A percentile compares a stretch with the other conserved stretches of the same genome.
phyloP scores from a whole-genome alignment of 176 grass and related monocot species.

The Stipa capillata region DNA sequence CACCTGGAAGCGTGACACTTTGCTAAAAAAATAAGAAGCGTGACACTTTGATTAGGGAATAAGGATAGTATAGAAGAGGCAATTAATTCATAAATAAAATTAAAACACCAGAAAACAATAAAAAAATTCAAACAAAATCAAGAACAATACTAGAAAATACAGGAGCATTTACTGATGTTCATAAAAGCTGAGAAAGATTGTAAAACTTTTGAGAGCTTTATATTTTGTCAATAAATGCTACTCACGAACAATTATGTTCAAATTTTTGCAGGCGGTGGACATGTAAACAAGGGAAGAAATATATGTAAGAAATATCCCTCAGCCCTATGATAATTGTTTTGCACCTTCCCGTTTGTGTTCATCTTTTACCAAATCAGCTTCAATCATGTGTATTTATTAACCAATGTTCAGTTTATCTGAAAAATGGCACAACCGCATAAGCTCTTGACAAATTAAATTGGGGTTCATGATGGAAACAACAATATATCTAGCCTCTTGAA shows the following conservation, averaged over 20 bases:
- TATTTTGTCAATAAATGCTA: not conserved
- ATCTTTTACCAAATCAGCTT: not conserved
- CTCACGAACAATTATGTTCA: not conserved
- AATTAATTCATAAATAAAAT: not conserved
- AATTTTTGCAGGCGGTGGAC: not conserved
- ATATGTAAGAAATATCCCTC: not conserved
- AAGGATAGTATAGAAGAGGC: not conserved
- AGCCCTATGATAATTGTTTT: not conserved
- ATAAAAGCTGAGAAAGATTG: not conserved
- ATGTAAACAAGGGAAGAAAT: not conserved
- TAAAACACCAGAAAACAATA: not conserved
- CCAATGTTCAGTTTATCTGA: too few species aligned
- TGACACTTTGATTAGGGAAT: not conserved
- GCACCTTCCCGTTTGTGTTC: not conserved
- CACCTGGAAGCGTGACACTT: not conserved
- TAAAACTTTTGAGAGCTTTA: not conserved
- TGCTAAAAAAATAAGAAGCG: too few species aligned
- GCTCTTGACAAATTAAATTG: too few species aligned
- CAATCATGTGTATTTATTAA: not conserved
- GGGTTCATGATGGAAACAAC: too few species aligned
- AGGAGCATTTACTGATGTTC: not conserved
- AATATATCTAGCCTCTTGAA: too few species aligned
- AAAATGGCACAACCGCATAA: too few species aligned
- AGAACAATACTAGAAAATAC: not conserved
- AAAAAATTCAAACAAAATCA: not conserved